phyloP scores from a whole-genome alignment of 1,284 basidiomycete genomes.

The Pseudomicrostroma phylloplanum region DNA sequence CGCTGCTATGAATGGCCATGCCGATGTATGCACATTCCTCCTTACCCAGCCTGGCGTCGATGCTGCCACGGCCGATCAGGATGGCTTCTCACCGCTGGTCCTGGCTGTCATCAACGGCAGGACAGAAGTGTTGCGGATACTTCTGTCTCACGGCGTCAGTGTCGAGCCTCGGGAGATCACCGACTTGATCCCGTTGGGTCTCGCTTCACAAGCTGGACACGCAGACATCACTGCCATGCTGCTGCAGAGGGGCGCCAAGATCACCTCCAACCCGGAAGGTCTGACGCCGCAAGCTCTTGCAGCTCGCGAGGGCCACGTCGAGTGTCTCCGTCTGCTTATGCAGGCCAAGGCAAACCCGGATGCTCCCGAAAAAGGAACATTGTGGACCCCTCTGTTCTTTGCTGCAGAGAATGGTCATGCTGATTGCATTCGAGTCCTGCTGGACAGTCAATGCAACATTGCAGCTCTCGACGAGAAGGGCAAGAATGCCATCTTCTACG shows the following conservation, averaged over 20 bases:
- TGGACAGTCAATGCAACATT: slow-evolving; percentile 71
- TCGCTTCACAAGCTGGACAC: slow-evolving; percentile 85
- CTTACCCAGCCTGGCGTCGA: slow-evolving; percentile 67
- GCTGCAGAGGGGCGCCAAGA: slow-evolving; percentile 69
- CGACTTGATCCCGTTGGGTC: slow-evolving; percentile 78
- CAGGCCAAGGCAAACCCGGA: slow-evolving; percentile 54
- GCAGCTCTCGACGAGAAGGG: slow-evolving; percentile 76
- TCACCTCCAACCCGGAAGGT: slow-evolving; percentile 82
- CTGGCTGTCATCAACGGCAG: slow-evolving; percentile 85
- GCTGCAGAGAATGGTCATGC: slow-evolving; percentile 82
- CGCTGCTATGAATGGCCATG: slow-evolving; percentile 86
- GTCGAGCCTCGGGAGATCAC: slow-evolving; percentile 35
- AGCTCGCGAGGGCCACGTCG: slow-evolving; percentile 83
- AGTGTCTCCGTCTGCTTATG: slow-evolving; percentile 74
- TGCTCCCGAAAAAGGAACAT: slow-evolving; percentile 82
- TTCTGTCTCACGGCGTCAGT: slow-evolving; percentile 38
- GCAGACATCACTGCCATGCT: slow-evolving; percentile 74
- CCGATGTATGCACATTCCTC: slow-evolving; percentile 68
- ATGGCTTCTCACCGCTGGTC: slow-evolving; percentile 87
- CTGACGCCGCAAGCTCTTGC: slow-evolving; percentile 97
- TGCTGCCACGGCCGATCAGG: slow-evolving; percentile 61
- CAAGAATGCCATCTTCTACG: slow-evolving; percentile 83
- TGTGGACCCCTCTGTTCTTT: slow-evolving; percentile 97
- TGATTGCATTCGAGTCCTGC: slow-evolving; percentile 68
- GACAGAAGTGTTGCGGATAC: slow-evolving; percentile 61